Percentiles rank a stretch among this genome's conserved stretches.
Conservation (phyloP, 192 early-diverging fungal species). For the Rhizophlyctis rosea region DNA sequence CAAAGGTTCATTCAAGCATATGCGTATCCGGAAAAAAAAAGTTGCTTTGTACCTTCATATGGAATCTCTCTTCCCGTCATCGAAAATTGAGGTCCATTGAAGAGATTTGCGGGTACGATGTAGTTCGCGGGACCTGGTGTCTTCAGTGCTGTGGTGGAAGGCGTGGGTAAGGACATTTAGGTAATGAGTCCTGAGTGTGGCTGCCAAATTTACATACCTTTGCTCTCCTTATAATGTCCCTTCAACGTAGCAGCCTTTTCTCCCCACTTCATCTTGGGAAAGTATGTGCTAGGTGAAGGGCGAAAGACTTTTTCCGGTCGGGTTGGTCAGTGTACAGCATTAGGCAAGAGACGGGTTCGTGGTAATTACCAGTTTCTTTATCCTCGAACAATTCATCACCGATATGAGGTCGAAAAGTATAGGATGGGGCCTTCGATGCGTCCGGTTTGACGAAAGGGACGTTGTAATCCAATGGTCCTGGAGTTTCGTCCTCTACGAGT, state of each 20-base stretch:
- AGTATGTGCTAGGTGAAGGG: constrained; percentile 45
- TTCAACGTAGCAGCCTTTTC: constrained; percentile 49
- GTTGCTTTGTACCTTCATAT: constrained; percentile 15
- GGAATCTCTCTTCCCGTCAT: constrained; percentile 33
- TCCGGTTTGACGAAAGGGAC: constrained; percentile 29
- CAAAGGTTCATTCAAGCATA: neutral
- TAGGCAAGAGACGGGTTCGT: constrained; percentile 6
- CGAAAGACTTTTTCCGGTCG: neutral
- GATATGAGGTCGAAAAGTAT: constrained; percentile 34
- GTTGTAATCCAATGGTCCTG: constrained; percentile 50
- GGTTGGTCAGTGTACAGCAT: neutral
- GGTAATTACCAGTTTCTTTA: constrained; percentile 35
- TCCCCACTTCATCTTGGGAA: constrained; percentile 34
- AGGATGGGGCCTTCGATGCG: constrained; percentile 30
- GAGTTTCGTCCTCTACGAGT: constrained; percentile 36
- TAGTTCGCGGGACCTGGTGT: constrained; percentile 59
- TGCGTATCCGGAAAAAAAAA: neutral
- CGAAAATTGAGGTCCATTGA: constrained; percentile 46
- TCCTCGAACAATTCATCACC: constrained; percentile 34
- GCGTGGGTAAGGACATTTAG: constrained; percentile 1
- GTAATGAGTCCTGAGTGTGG: no score
- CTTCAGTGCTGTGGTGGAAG: constrained; percentile 35
- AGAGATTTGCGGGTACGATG: constrained; percentile 44
- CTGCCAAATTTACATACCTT: constrained; percentile 33
- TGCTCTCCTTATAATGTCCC: constrained; percentile 48